Evolutionary conservation across 305 asterid genomes (phyloP).

Genomic region (Solanum hybrid): DNA sequence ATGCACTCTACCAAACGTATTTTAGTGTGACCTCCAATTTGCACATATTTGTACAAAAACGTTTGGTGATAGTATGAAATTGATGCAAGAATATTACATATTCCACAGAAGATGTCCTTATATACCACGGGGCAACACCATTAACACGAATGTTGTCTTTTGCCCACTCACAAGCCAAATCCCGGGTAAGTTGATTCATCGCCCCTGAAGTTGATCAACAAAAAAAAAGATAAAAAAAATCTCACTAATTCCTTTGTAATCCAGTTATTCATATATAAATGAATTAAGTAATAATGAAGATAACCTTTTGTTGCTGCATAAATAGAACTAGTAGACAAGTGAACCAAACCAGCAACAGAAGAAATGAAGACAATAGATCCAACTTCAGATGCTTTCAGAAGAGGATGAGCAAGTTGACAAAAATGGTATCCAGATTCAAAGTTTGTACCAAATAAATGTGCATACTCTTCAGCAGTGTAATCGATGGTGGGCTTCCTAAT

Average conservation of each 20-base stretch:
- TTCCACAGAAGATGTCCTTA: conserved; percentile 70
- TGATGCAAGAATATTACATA: conserved; percentile 31
- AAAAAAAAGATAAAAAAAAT: neutral
- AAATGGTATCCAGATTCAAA: conserved; percentile 76
- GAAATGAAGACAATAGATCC: conserved; percentile 73
- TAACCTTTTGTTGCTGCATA: conserved; percentile 91
- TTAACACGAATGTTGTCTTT: conserved; percentile 82
- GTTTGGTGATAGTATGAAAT: neutral
- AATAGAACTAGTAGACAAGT: conserved; percentile 66
- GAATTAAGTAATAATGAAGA: neutral
- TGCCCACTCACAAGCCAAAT: conserved; percentile 95
- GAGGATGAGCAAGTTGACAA: conserved; percentile 74
- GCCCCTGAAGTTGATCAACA: conserved; percentile 48
- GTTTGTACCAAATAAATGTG: conserved; percentile 69
- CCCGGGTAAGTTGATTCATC: conserved; percentile 72
- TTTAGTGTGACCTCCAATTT: neutral
- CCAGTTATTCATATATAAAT: neutral
- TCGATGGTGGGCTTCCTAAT: conserved; percentile 73
- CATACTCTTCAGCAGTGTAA: conserved; percentile 67
- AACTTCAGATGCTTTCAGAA: conserved; percentile 70
- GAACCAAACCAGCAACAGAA: conserved; percentile 74
- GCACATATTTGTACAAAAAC: neutral
- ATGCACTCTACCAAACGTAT: neutral
- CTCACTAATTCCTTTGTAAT: neutral
- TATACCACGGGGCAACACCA: conserved; percentile 88